Conservation (phyloP, 768 basidiomycete species). For the Suillus clintonianus region DNA sequence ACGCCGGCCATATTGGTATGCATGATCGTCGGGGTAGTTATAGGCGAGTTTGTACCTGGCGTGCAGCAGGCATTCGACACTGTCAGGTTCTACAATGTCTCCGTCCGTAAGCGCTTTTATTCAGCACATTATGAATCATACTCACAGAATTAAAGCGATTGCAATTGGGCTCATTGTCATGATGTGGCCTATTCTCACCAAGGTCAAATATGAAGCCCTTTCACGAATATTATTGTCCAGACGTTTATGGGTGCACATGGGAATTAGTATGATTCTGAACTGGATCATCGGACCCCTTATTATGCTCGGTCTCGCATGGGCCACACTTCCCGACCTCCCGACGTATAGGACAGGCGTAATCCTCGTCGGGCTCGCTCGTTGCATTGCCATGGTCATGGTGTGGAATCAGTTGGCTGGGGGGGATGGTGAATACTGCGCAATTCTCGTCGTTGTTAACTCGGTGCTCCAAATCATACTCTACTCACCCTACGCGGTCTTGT, state of each 20-base stretch:
- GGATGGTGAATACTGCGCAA: conserved; percentile 71
- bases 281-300: conserved; percentile 82
- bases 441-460: conserved; percentile 81
- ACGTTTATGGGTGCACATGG: conserved; percentile 66
- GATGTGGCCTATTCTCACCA: conserved; percentile 85
- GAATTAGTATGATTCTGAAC: conserved; percentile 68
- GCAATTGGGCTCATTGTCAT: conserved; percentile 81
- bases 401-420: conserved; percentile 79
- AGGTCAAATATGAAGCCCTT: conserved; percentile 76
- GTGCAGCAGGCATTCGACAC: conserved; percentile 66
- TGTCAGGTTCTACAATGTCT: conserved; percentile 66
- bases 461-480: conserved; percentile 71
- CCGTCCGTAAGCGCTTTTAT: conserved; percentile 58
- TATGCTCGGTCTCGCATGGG: conserved; percentile 88
- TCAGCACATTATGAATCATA: neutral
- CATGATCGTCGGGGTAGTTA: conserved; percentile 77
- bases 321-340: conserved; percentile 77
- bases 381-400: conserved; percentile 71
- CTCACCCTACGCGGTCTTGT: conserved; percentile 71
- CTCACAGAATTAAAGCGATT: conserved; percentile 53
- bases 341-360: conserved; percentile 79
- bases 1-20: conserved; percentile 65
- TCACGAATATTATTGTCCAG: conserved; percentile 54
- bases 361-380: conserved; percentile 59
- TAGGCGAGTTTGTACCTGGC: conserved; percentile 65